Evolutionary conservation across 1,284 basidiomycete genomes (phyloP), one percentile per base, ranked within the genome.

Genomic region (Cystodermella granulosa): DNA sequence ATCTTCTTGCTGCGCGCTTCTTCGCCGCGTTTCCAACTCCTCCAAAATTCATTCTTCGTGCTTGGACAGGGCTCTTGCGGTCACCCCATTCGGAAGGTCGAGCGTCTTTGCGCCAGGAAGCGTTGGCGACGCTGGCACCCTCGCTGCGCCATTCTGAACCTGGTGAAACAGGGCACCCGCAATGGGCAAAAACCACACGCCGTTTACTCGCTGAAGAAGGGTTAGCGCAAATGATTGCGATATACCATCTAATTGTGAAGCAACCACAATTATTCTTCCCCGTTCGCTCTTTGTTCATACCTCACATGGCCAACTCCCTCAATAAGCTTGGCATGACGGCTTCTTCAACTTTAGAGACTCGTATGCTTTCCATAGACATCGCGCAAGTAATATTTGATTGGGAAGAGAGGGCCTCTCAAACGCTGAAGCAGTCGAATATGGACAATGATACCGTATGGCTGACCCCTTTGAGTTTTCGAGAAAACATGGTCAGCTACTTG

Each of bases 221-320:
- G 14, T 80, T 90, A 38, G 79, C 86, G 24, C 91, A 95, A 58
- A 81, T 94, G 41, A 81, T 88, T 52, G 84, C 87, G 49, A 90
- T 98, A 43, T 95, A 97, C 63, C 87, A 93, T 54, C 80, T 98
- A 47, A 85, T 99, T 46, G 85, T 93, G 49, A 88, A 92, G 49
- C 92, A 98, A 55, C 83, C 89, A 2, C 81, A 92, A 47, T 76
- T 97, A 4, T 99, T 98, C 73, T 98, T 90, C 71, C 84, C 90
- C 42, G 90, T 92, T 50, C 86, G 96, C 37, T 88, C 91, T 14
- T 74, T 97, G 24, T 98, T 98, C 65, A 81, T 98, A n/a, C 90
- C 93, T 1, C 90, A 96, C 61, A 93, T 99, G 69, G 89, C 94
- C 49, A 89, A 89, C 60, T 90, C 88, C 26, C 73, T 99, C 48